Evolutionary conservation across 768 basidiomycete genomes (phyloP).

Genomic region (Tricholoma furcatifolium): DNA sequence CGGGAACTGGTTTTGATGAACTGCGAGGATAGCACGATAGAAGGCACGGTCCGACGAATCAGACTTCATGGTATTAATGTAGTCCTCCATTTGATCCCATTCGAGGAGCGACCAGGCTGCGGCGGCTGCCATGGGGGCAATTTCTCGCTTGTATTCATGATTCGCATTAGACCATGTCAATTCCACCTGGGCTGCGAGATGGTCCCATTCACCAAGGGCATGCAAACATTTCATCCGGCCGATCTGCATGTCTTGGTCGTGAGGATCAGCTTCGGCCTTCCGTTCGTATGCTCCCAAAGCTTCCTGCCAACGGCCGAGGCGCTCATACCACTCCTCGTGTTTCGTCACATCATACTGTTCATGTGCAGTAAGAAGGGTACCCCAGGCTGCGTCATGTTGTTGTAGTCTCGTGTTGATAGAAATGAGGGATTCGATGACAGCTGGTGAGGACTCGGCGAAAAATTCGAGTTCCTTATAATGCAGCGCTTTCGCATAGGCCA

Average conservation of each 20-base stretch:
- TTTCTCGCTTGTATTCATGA: conserved; percentile 82
- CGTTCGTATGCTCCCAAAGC: conserved; percentile 84
- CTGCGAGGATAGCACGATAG: conserved; percentile 92
- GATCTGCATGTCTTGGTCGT: conserved; percentile 72
- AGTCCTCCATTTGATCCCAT: conserved; percentile 99
- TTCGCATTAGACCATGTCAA: conserved; percentile 84
- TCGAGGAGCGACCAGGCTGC: conserved; percentile 96
- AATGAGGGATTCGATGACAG: conserved; percentile 92
- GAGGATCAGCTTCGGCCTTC: conserved; percentile 73
- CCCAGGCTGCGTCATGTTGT: conserved; percentile 98
- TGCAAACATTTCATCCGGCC: conserved; percentile 96
- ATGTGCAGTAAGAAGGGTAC: conserved; percentile 86
- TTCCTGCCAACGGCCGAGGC: conserved; percentile 95
- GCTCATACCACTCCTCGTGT: conserved; percentile 98
- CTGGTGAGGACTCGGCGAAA: conserved; percentile 86
- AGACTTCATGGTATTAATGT: conserved; percentile 87
- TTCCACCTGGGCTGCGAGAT: conserved; percentile 80
- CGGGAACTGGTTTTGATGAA: conserved; percentile 95
- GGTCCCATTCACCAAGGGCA: conserved; percentile 97
- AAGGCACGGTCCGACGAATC: conserved; percentile 95
- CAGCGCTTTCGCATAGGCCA: conserved; percentile 95
- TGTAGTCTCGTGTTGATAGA: conserved; percentile 95
- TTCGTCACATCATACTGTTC: conserved; percentile 88
- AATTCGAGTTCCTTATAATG: conserved; percentile 99
- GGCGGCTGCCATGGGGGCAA: conserved; percentile 95